These are phyloP conservation scores for Coffea humblotiana DNA, from an alignment of 305 asterid genomes.

Conservation along the genomic window DNA sequence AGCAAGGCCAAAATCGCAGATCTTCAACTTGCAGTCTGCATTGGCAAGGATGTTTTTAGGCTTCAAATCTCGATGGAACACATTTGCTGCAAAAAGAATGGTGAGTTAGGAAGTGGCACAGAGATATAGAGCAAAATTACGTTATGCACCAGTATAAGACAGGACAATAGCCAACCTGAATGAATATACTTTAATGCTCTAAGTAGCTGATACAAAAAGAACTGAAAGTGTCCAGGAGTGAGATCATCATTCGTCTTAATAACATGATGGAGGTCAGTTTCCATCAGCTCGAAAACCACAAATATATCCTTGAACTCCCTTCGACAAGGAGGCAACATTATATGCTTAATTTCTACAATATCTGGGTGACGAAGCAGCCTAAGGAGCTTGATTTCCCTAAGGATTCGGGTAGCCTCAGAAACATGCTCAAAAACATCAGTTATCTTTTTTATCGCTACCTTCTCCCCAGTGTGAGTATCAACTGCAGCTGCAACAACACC, in stretches of 20 bases:
- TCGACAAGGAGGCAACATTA: conserved; percentile 84
- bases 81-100: conserved; percentile 65
- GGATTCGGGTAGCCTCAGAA: conserved; percentile 89
- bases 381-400: conserved; percentile 92
- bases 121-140: conserved; percentile 4
- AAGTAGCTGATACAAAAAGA: conserved; percentile 95
- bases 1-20: conserved; percentile 96
- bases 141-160: conserved; percentile 10
- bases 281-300: conserved; percentile 97
- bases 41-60: conserved; percentile 96
- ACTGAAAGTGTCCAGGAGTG: conserved; percentile 89
- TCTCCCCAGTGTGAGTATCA: conserved; percentile 93
- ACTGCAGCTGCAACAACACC: conserved; percentile 97
- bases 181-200: conserved; percentile 88
- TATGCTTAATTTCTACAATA: conserved; percentile 87
- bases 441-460: conserved; percentile 92
- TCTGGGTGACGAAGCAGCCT: conserved; percentile 83
- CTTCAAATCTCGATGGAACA: conserved; percentile 83
- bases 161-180: conserved; percentile 51
- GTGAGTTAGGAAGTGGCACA: conserved; percentile 7
- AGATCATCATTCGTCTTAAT: conserved; percentile 85
- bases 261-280: conserved; percentile 93
- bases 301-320: conserved; percentile 93
- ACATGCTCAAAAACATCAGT: conserved; percentile 81
- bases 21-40: conserved; percentile 93